Percentiles rank a stretch among this genome's conserved stretches.
Evolutionary conservation across 306 rosid genomes (phyloP).

Genomic region (Cyamopsis tetragonoloba): DNA sequence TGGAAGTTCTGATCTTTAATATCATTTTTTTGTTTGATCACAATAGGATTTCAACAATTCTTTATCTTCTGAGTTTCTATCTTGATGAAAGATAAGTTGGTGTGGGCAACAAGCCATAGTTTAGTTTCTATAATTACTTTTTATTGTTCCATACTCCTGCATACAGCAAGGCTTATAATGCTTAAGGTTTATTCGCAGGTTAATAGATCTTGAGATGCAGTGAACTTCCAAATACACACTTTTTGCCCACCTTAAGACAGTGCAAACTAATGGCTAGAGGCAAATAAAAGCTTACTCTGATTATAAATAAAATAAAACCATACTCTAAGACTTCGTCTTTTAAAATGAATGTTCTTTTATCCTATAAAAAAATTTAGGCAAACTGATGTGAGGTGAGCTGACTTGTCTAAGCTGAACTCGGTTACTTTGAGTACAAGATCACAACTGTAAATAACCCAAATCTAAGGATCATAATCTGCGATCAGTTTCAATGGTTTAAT

Average conservation of each 20-base stretch:
- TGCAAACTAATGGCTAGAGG: background rate
- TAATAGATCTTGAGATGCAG: constrained; percentile 20
- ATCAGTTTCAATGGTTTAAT: constrained; percentile 2
- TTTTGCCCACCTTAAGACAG: background rate
- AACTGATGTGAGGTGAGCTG: background rate
- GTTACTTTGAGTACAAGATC: background rate
- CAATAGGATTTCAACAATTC: background rate
- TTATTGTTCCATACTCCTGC: background rate
- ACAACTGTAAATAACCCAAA: background rate
- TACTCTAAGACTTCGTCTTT: background rate
- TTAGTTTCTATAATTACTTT: background rate
- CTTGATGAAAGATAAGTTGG: constrained; percentile 3
- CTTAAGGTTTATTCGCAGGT: background rate
- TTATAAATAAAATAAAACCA: too few species aligned
- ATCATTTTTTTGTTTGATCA: background rate
- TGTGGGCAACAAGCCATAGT: background rate
- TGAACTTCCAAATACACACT: background rate
- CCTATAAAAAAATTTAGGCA: background rate
- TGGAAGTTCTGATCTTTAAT: background rate
- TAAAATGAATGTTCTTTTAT: background rate
- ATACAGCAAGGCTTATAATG: background rate
- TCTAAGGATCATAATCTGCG: constrained; percentile 1
- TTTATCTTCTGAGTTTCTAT: background rate
- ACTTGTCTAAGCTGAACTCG: background rate
- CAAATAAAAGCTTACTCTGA: too few species aligned